Evolutionary conservation across 2,329 filamentous ascomycete genomes (phyloP).

Genomic region (Ophiosphaerella narmari): DNA sequence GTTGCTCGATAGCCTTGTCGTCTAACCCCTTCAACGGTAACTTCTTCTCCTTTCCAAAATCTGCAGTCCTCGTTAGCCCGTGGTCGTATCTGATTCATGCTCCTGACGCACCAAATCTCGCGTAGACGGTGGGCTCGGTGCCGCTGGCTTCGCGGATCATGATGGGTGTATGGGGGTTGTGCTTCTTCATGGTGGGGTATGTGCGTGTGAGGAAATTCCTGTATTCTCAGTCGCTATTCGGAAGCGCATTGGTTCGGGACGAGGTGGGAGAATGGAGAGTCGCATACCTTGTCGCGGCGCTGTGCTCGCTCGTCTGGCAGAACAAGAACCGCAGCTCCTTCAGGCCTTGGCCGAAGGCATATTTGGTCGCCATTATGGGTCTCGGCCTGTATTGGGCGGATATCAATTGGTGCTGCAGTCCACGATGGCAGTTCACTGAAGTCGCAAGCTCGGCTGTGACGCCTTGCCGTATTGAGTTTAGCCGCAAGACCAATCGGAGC

Average conservation of each 20-base stretch:
- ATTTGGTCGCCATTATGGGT: constrained; percentile 81
- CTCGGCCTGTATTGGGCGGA: constrained; percentile 3
- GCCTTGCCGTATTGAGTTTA: constrained; percentile 11
- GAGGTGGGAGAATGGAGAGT: constrained; percentile 1
- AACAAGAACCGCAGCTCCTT: constrained; percentile 98
- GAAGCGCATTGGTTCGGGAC: background rate
- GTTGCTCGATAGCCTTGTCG: constrained; percentile 72
- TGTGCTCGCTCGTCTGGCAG: constrained; percentile 91
- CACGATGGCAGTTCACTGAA: constrained; percentile 2
- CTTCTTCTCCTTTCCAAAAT: constrained; percentile 70
- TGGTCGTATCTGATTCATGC: background rate
- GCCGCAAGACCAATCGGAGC: constrained; percentile 26
- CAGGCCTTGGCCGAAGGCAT: constrained; percentile 84
- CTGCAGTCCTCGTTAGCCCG: constrained; percentile 43
- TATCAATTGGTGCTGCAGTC: constrained; percentile 23
- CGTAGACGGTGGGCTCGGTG: constrained; percentile 83
- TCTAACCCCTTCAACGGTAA: constrained; percentile 68
- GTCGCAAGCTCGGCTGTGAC: constrained; percentile 21
- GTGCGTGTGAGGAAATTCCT: constrained; percentile 89
- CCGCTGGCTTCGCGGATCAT: constrained; percentile 90
- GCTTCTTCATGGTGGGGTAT: constrained; percentile 99
- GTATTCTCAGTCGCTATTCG: constrained; percentile 3
- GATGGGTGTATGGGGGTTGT: constrained; percentile 93
- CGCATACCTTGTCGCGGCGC: constrained; percentile 80
- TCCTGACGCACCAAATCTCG: constrained; percentile 77